These are phyloP conservation scores for Solanum bulbocastanum DNA, from an alignment of 257 asterid genomes.

Conservation along the genomic window DNA sequence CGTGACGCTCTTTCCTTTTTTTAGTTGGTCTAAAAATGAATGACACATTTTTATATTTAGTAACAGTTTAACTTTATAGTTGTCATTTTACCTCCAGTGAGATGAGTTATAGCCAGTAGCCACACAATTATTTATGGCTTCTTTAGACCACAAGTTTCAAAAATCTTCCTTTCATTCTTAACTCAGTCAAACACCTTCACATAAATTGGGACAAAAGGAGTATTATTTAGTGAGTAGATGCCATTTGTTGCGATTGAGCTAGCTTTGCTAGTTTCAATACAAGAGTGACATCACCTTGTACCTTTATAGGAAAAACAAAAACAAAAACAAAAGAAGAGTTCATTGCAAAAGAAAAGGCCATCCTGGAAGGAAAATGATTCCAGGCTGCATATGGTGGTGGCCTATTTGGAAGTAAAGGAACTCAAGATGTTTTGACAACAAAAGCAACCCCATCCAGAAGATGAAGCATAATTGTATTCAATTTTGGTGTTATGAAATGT, in stretches of 20 bases:
- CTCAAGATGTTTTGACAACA: neutral
- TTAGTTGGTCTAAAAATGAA: neutral
- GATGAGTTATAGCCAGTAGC: neutral
- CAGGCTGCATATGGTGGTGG: neutral
- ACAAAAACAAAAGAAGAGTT: neutral
- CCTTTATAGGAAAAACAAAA: neutral
- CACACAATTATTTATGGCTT: neutral
- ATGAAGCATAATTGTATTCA: neutral
- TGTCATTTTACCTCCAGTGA: neutral
- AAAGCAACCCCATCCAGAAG: neutral
- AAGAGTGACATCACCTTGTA: neutral
- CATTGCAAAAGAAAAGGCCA: neutral
- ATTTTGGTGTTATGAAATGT: neutral
- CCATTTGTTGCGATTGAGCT: neutral
- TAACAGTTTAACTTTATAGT: neutral
- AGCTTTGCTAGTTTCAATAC: neutral
- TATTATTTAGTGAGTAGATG: neutral
- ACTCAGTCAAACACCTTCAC: neutral
- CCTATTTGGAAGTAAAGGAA: neutral
- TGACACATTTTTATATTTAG: neutral
- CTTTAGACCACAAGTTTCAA: neutral
- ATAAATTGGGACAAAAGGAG: neutral
- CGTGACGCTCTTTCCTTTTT: neutral
- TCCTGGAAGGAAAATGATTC: neutral
- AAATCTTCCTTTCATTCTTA: neutral